Evolutionary conservation across 2,329 filamentous ascomycete genomes (phyloP).

Genomic region (Diplocarpon rosae): DNA sequence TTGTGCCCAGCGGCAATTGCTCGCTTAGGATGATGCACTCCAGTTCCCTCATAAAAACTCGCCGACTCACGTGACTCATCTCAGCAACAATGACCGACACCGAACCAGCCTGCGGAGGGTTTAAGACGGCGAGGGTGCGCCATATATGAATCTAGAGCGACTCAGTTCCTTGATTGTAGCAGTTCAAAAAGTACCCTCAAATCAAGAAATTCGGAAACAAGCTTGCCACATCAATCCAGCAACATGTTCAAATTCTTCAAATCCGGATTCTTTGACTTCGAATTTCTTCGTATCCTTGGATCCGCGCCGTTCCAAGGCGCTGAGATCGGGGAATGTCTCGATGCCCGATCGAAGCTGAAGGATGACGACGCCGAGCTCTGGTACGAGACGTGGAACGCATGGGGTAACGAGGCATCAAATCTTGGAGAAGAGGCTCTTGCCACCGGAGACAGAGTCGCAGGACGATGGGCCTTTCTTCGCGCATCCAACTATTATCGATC

Average conservation of each 20-base stretch:
- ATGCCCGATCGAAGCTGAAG: constrained; percentile 30
- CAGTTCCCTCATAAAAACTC: background rate
- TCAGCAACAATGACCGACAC: background rate
- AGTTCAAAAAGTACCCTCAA: background rate
- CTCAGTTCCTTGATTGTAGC: background rate
- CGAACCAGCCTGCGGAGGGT: constrained; percentile 1
- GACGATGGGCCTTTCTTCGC: constrained; percentile 30
- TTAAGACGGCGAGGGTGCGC: background rate
- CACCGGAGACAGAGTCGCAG: constrained; percentile 25
- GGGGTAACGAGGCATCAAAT: constrained; percentile 26
- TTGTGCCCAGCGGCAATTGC: too few species aligned
- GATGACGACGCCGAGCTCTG: constrained; percentile 31
- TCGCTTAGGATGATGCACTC: background rate
- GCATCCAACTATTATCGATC: constrained; percentile 30
- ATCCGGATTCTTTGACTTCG: constrained; percentile 33
- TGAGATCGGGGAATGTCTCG: constrained; percentile 33
- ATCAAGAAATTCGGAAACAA: background rate
- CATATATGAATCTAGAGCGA: background rate
- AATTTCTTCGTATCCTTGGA: constrained; percentile 32
- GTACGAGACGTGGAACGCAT: constrained; percentile 28
- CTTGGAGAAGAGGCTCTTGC: constrained; percentile 28
- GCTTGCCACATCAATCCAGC: background rate
- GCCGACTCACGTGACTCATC: constrained; percentile 4
- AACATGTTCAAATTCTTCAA: constrained; percentile 12
- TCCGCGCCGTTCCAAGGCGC: constrained; percentile 28